Evolutionary conservation across 2,329 filamentous ascomycete species (phyloP).

Genomic region (Colletotrichum trifolii): DNA sequence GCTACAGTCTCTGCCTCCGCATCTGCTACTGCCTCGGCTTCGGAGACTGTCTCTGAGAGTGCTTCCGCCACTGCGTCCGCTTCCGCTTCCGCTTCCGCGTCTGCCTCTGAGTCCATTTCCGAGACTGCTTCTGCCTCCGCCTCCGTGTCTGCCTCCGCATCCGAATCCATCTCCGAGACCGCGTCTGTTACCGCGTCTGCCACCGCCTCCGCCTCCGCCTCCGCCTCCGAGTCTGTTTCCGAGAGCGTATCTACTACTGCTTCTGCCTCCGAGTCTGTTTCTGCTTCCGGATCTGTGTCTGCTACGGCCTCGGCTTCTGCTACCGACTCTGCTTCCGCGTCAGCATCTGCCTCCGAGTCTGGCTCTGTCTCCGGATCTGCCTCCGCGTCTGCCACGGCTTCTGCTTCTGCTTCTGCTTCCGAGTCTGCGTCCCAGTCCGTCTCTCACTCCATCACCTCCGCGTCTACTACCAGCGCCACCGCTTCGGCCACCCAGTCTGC

Average conservation of each 20-base stretch:
- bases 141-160: conserved; percentile 23
- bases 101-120: conserved; percentile 20
- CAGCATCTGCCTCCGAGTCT: background rate
- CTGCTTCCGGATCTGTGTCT: conserved; percentile 30
- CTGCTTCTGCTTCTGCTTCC: conserved; percentile 7
- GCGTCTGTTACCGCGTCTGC: conserved; percentile 27
- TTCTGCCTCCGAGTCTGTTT: conserved; percentile 13
- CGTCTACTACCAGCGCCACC: conserved; percentile 6
- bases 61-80: conserved; percentile 2
- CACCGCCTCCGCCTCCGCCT: conserved; percentile 8
- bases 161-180: conserved; percentile 16
- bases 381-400: background rate
- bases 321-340: too few relatives aligned
- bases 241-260: background rate
- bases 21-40: conserved; percentile 1
- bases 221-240: background rate
- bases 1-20: background rate
- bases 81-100: conserved; percentile 7
- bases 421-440: conserved; percentile 3
- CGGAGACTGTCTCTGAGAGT: background rate
- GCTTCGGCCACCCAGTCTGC: conserved; percentile 25
- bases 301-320: too few relatives aligned
- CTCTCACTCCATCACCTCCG: conserved; percentile 1
- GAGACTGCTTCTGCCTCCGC: conserved; percentile 20
- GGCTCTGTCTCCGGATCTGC: background rate